Conservation (phyloP, 805 yeast species). For the Cyberlindnera mississippiensis region DNA sequence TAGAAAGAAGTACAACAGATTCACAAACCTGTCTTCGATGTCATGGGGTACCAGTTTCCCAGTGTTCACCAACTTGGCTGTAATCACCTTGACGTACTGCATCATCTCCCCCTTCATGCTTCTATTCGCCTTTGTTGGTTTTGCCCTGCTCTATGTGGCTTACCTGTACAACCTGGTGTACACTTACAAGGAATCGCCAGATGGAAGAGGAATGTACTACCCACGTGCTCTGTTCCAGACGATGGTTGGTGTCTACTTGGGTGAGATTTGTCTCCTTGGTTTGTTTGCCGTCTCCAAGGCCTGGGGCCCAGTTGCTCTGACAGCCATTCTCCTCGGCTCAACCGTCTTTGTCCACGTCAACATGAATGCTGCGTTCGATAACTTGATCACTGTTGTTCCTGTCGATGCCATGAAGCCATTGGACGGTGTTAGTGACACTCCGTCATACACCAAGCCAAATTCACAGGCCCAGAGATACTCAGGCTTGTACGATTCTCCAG, state of each 20-base stretch:
- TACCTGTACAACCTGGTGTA: constrained; percentile 75
- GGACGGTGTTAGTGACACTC: constrained; percentile 64
- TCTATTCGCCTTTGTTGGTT: constrained; percentile 68
- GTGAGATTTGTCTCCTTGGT: constrained; percentile 83
- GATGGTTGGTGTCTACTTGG: constrained; percentile 81
- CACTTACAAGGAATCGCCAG: constrained; percentile 62
- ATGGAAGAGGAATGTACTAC: constrained; percentile 77
- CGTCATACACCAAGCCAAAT: constrained; percentile 39
- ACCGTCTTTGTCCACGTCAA: constrained; percentile 69
- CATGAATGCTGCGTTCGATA: constrained; percentile 62
- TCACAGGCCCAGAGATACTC: constrained; percentile 3
- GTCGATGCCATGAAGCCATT: constrained; percentile 71
- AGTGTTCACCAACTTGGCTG: constrained; percentile 65
- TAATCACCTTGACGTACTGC: constrained; percentile 62
- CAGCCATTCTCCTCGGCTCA: constrained; percentile 56
- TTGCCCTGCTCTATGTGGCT: constrained; percentile 69
- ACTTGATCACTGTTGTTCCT: constrained; percentile 56
- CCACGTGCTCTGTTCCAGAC: constrained; percentile 89
- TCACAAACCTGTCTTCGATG: constrained; percentile 46
- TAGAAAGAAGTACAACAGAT: constrained; percentile 64
- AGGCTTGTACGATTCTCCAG: constrained; percentile 7
- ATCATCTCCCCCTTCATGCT: constrained; percentile 81
- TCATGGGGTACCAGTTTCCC: constrained; percentile 80
- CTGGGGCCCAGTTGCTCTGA: constrained; percentile 89
- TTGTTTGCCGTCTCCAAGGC: constrained; percentile 86